Base-by-base conservation (phyloP, 2,329 filamentous ascomycete species). In the Phyllosticta citrichinensis region DNA sequence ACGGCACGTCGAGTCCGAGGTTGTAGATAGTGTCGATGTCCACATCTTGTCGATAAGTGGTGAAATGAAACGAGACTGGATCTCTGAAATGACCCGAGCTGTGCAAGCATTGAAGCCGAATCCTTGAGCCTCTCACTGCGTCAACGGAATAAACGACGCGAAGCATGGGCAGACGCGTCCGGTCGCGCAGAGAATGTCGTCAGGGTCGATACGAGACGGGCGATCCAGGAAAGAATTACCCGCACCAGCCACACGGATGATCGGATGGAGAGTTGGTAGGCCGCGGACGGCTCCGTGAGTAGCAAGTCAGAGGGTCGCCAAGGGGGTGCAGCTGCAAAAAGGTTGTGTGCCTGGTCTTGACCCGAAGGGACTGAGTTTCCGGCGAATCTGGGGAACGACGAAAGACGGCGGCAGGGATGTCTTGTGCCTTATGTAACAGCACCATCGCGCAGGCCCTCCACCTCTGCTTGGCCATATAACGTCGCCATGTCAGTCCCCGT, bases 1-100 rank as follows among this genome's bases (percentile, higher is more conserved):
- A 71, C 35, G 33, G 53, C 22, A 33, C 22, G 11, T 55, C 11
- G 58, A 60, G 58, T 53, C 52, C 58, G 52, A 50, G 52, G 24
- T 40, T 60, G 22, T 60, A 60, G 53, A 51, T 40, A 2, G 12
- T 5, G 4, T 3, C 12, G 30, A 35, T 12, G 30, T 22, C 22
- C 22, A 22, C 3, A 3, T 2, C 3, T 22, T 22, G 22, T 22
- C 3, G 22, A 22, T 22, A 22, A 22, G 3, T 22, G 22, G 22
- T 22, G 22, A 22, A 22, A 22, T 22, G 22, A 22, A 2, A 30
- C 6, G 27, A 30, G 27, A 30, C 27, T 30, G 27, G 27, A 30
- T 30, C 40, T 47, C 17, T 4, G 6, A n/a, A n/a, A n/a, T 47
- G 40, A 47, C 27, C 27, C 27, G 5, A 5, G 5, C 27, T 30